Percentiles rank a stretch among this genome's conserved stretches.
phyloP scores from a whole-genome alignment of 768 basidiomycete genomes.

The Suillus subluteus region DNA sequence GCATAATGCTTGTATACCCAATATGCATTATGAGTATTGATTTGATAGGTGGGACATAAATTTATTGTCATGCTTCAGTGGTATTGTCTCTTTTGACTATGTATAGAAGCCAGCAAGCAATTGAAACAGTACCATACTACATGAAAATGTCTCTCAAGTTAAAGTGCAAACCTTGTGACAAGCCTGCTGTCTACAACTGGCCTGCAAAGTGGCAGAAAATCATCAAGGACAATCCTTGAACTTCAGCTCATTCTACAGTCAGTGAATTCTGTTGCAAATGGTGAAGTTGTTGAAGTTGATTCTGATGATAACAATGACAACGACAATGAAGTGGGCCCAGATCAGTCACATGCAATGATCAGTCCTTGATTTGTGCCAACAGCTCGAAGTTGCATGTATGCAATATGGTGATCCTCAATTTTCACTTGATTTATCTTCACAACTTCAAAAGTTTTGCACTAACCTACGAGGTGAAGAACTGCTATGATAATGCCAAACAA shows the following conservation, averaged over 20 bases:
- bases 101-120: neutral
- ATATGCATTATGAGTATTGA: neutral
- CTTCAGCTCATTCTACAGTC: constrained; percentile 6
- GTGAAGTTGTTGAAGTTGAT: no score
- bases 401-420: no score
- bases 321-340: no score
- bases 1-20: neutral
- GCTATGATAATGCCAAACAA: no score
- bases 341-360: no score
- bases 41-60: neutral
- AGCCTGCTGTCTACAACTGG: neutral
- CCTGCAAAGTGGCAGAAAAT: neutral
- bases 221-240: neutral
- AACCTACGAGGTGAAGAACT: no score
- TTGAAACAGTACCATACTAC: neutral
- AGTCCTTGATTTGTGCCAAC: no score
- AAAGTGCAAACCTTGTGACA: neutral
- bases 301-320: no score
- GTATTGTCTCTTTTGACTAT: neutral
- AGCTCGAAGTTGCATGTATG: no score
- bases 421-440: no score
- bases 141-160: neutral
- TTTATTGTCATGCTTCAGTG: neutral
- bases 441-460: no score
- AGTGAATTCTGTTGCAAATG: no score